Conservation (phyloP, 1,284 basidiomycete species). For the Marasmius sp. region DNA sequence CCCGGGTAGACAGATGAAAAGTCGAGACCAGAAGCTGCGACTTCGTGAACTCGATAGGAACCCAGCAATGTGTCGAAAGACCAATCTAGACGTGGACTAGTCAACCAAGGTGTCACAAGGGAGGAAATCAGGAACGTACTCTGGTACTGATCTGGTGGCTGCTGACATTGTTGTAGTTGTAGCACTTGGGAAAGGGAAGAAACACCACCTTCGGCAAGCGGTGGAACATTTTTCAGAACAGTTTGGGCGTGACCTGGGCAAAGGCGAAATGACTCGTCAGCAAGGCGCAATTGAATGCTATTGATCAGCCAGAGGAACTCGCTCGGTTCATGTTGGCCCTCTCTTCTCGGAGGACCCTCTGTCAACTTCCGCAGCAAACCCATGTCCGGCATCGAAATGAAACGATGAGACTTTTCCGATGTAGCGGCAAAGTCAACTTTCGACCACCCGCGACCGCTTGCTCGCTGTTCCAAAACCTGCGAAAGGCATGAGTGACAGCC, state of each 20-base stretch:
- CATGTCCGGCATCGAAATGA: slow-evolving; percentile 8
- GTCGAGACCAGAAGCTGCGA: slow-evolving; percentile 8
- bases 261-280: too few relatives aligned
- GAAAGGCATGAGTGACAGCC: not conserved
- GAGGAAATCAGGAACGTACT: not conserved
- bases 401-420: not conserved
- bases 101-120: not conserved
- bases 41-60: slow-evolving; percentile 5
- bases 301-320: not conserved
- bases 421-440: slow-evolving; percentile 7
- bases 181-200: too few relatives aligned
- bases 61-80: slow-evolving; percentile 7
- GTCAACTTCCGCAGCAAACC: slow-evolving; percentile 4
- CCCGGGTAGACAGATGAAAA: slow-evolving; percentile 8
- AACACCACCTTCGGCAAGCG: too few relatives aligned
- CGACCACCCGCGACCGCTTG: slow-evolving; percentile 8
- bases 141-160: not conserved
- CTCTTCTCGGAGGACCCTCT: not conserved
- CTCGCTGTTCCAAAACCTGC: slow-evolving; percentile 8
- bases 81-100: not conserved
- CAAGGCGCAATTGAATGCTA: too few relatives aligned
- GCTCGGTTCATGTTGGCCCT: not conserved
- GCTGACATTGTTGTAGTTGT: not conserved
- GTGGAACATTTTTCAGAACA: too few relatives aligned
- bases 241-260: too few relatives aligned